Percentiles rank a stretch among this genome's conserved stretches.
Evolutionary conservation across 1,284 basidiomycete species (phyloP).

Genomic region (Dichomitus squalens): DNA sequence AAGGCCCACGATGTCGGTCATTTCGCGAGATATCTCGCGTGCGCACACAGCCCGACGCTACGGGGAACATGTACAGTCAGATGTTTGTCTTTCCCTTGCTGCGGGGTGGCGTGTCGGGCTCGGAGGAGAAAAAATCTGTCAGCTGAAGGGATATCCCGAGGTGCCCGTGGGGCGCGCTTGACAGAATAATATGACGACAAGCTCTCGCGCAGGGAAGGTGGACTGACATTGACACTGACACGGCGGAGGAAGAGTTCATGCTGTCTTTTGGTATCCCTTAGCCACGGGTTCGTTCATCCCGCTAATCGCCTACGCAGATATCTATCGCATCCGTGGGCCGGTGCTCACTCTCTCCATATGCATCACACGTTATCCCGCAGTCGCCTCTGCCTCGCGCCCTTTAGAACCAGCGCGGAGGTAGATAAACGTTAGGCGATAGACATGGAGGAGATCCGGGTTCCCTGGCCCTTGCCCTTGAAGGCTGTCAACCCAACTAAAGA

Average conservation of each 20-base stretch:
- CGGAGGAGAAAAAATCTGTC: neutral
- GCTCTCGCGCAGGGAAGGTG: neutral
- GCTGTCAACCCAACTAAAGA: slow-evolving; percentile 8
- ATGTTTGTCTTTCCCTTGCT: neutral
- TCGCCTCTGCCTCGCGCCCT: neutral
- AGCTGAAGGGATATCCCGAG: neutral
- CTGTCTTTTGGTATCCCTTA: too few relatives aligned
- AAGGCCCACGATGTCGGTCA: neutral
- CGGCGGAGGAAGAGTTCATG: too few relatives aligned
- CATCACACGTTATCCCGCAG: neutral
- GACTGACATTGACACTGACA: neutral
- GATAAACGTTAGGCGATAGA: slow-evolving; percentile 6
- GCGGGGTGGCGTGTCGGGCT: neutral
- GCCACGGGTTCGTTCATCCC: neutral
- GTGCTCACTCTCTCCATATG: neutral
- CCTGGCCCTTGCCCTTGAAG: neutral
- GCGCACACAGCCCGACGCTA: slow-evolving; percentile 1
- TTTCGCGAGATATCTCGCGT: neutral
- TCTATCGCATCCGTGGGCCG: neutral
- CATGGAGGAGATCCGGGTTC: neutral
- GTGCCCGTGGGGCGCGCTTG: neutral
- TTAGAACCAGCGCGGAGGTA: neutral
- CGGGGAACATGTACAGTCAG: neutral
- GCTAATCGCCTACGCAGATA: neutral
- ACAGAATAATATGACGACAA: neutral